Conservation (phyloP, 768 basidiomycete genomes). For the Psilocybe sp. region DNA sequence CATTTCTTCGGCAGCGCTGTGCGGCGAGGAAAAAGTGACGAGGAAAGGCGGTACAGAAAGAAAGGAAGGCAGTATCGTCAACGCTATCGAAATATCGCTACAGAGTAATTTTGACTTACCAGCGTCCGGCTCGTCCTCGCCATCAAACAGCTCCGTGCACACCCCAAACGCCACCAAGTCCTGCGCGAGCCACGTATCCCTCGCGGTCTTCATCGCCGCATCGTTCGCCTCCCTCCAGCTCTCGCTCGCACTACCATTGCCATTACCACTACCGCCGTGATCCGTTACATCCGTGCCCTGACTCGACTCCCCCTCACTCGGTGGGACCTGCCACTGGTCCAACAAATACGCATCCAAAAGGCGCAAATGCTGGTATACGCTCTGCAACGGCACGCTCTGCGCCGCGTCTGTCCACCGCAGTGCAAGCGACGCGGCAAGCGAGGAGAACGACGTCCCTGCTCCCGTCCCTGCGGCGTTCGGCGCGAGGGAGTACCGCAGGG, state of each 20-base stretch:
- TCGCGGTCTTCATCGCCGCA: conserved; percentile 27
- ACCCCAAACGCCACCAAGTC: conserved; percentile 52
- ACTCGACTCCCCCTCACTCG: conserved; percentile 2
- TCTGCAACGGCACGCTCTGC: conserved; percentile 27
- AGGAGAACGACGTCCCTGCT: conserved; percentile 23
- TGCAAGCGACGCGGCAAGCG: conserved; percentile 28
- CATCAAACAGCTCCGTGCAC: conserved; percentile 36
- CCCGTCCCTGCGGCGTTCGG: conserved; percentile 19
- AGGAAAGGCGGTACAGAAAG: not conserved
- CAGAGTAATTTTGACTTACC: conserved; percentile 12
- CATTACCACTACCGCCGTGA: conserved; percentile 6
- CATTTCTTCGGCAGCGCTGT: conserved; percentile 40
- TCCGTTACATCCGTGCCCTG: conserved; percentile 8
- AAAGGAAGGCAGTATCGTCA: not conserved
- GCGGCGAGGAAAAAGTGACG: not conserved
- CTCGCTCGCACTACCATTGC: conserved; percentile 5
- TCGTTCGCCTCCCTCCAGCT: too few relatives aligned
- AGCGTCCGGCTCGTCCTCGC: conserved; percentile 12
- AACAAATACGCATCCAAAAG: conserved; percentile 65
- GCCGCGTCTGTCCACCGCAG: conserved; percentile 27
- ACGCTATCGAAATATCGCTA: too few relatives aligned
- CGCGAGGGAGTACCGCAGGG: conserved; percentile 25
- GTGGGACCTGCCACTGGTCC: conserved; percentile 43
- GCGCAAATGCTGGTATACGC: conserved; percentile 53
- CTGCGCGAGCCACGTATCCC: conserved; percentile 43